These are phyloP conservation scores for Pseudognaphalium luteoalbum DNA, from an alignment of 129 eudicot species.

Conservation along the genomic window DNA sequence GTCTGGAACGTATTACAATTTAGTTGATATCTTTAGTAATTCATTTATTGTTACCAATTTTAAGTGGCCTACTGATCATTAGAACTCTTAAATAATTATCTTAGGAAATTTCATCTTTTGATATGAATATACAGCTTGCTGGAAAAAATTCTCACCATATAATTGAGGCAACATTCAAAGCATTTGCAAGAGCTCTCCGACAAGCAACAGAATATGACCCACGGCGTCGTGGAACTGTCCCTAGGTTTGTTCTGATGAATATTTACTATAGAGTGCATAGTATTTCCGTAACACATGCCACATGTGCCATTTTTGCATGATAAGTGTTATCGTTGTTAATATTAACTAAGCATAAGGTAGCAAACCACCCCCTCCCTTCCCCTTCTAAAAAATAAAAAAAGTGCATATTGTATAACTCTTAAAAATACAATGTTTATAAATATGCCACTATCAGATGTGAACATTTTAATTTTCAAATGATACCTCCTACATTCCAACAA, in stretches of 20 bases:
- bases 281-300: background rate
- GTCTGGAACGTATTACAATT: background rate
- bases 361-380: no score
- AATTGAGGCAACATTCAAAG: constrained; percentile 97
- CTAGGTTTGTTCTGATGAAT: constrained; percentile 49
- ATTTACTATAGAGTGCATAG: background rate
- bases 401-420: no score
- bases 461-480: no score
- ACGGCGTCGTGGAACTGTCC: constrained; percentile 77
- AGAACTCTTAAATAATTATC: background rate
- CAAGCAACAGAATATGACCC: constrained; percentile 92
- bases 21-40: background rate
- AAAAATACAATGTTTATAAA: no score
- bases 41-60: background rate
- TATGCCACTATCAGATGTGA: no score
- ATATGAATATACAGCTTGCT: constrained; percentile 65
- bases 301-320: background rate
- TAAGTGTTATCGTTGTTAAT: background rate
- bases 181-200: constrained; percentile 97
- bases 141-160: constrained; percentile 98
- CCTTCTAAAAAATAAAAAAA: no score
- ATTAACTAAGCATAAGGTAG: background rate
- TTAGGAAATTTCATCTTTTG: background rate
- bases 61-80: background rate
- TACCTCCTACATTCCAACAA: background rate